Evolutionary conservation across 345 rosid genomes (phyloP).

Genomic region (Trapa bicornis): DNA sequence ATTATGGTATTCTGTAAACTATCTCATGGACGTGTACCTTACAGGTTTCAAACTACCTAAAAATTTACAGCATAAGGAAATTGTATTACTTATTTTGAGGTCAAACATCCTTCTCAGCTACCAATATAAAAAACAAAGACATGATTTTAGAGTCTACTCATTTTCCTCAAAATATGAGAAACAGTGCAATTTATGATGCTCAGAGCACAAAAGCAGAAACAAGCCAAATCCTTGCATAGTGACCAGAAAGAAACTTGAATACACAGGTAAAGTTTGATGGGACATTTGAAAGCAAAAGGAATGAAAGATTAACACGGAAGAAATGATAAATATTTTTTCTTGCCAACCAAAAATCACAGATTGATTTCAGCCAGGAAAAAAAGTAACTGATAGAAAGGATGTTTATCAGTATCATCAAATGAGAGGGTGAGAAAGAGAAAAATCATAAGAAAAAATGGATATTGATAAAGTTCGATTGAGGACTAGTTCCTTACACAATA

Average conservation of each 20-base stretch:
- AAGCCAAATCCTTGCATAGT: background rate
- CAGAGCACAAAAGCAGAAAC: no score
- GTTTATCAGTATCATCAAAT: background rate
- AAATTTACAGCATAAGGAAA: background rate
- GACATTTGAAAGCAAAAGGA: background rate
- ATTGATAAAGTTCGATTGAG: background rate
- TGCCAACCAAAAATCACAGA: background rate
- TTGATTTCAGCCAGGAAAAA: background rate
- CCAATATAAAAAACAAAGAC: background rate
- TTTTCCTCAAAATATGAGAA: background rate
- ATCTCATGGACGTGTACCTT: background rate
- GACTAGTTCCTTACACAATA: constrained; percentile 44
- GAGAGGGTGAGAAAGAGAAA: background rate
- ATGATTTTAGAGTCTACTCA: background rate
- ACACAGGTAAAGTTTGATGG: background rate
- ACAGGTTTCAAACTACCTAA: background rate
- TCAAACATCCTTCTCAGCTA: background rate
- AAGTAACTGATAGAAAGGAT: background rate
- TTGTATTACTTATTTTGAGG: background rate
- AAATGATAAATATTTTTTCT: background rate
- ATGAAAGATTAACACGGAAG: background rate
- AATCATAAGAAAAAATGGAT: background rate
- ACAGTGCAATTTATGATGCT: background rate
- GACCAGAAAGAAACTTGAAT: background rate
- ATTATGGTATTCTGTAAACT: background rate